Conservation (phyloP, 2,329 filamentous ascomycete species). For the Sodiomyces alkalinus region DNA sequence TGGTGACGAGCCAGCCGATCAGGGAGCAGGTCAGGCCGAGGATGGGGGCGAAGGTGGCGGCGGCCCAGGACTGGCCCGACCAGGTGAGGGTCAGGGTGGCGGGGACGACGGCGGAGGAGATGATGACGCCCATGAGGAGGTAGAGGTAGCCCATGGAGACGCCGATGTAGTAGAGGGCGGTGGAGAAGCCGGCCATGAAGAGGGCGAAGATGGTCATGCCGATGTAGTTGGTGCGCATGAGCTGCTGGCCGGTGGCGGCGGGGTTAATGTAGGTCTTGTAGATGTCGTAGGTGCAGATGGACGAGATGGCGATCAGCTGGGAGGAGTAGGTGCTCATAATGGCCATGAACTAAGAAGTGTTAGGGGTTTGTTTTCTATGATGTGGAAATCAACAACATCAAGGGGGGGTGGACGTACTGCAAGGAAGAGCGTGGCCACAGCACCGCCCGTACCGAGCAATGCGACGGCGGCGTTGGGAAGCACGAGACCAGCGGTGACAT, state of each 20-base stretch:
- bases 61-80: conserved; percentile 42
- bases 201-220: conserved; percentile 49
- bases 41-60: conserved; percentile 53
- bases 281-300: conserved; percentile 67
- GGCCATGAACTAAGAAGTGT: conserved; percentile 80
- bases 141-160: conserved; percentile 73
- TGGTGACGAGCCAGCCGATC: conserved; percentile 65
- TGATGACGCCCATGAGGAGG: conserved; percentile 71
- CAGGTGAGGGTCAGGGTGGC: conserved; percentile 61
- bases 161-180: conserved; percentile 49
- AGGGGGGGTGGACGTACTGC: conserved; percentile 20
- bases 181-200: conserved; percentile 60
- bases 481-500: conserved; percentile 72
- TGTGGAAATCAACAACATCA: background rate
- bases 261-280: conserved; percentile 74
- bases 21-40: conserved; percentile 54
- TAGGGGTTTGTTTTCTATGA: no score
- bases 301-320: conserved; percentile 75
- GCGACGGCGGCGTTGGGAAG: conserved; percentile 76
- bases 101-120: conserved; percentile 62
- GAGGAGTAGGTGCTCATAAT: conserved; percentile 74
- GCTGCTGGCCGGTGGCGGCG: conserved; percentile 47
- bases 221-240: conserved; percentile 61
- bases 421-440: conserved; percentile 61
- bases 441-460: conserved; percentile 67